Evolutionary conservation across 768 basidiomycete species (phyloP).

Genomic region (Gautieria morchelliformis): DNA sequence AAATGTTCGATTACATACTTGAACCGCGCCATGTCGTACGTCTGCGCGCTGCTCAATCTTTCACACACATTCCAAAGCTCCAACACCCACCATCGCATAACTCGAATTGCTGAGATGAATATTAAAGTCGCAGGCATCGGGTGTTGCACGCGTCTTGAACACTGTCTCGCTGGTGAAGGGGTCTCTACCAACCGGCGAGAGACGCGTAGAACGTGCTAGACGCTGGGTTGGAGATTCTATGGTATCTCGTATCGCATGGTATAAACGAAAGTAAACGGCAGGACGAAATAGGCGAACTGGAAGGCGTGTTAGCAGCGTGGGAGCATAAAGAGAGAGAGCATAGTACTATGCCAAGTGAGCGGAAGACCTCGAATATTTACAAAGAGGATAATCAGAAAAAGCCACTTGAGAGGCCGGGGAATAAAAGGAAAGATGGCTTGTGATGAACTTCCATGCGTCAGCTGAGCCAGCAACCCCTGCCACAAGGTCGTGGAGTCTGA

Average conservation of each 20-base stretch:
- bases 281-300: slow-evolving; percentile 48
- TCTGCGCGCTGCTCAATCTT: slow-evolving; percentile 12
- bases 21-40: slow-evolving; percentile 30
- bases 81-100: slow-evolving; percentile 52
- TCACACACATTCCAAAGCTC: background rate
- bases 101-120: slow-evolving; percentile 73
- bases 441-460: too few relatives aligned
- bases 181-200: slow-evolving; percentile 41
- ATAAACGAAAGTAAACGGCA: slow-evolving; percentile 26
- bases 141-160: slow-evolving; percentile 44
- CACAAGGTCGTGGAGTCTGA: too few relatives aligned
- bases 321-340: background rate
- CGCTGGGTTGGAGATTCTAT: background rate
- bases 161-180: slow-evolving; percentile 39
- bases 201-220: background rate
- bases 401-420: slow-evolving; percentile 25
- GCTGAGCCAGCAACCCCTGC: too few relatives aligned
- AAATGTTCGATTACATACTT: slow-evolving; percentile 39
- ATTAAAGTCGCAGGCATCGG: slow-evolving; percentile 70
- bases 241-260: background rate
- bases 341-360: slow-evolving; percentile 60
- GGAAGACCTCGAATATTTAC: slow-evolving; percentile 55
- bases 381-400: slow-evolving; percentile 41
- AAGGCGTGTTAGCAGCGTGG: background rate
- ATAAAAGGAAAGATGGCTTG: slow-evolving; percentile 6